These are phyloP conservation scores for Picochlorum costavermella DNA, from an alignment of 139 green algal species.

Conservation along the genomic window DNA sequence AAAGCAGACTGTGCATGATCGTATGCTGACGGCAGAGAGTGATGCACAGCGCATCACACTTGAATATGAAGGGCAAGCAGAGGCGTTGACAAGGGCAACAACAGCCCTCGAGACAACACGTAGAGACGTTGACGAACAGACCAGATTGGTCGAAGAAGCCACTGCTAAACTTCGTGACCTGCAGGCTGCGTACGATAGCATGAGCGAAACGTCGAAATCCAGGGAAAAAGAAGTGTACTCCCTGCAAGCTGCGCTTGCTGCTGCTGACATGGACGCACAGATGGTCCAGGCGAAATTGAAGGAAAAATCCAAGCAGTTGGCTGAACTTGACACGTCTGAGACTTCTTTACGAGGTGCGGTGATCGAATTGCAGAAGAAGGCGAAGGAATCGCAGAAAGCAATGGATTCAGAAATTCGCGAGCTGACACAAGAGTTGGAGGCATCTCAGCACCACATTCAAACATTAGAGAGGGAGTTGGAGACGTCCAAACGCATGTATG, in stretches of 20 bases:
- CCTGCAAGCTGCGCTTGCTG: background rate
- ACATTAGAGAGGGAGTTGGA: no score
- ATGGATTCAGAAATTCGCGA: background rate
- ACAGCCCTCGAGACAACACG: no score
- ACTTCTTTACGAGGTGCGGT: background rate
- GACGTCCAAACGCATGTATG: no score
- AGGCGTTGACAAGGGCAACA: no score
- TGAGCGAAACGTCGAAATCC: background rate
- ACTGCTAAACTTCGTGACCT: no score
- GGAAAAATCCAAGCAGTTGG: background rate
- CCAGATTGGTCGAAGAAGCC: no score
- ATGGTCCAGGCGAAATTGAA: background rate
- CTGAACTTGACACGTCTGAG: background rate
- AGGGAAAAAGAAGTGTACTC: background rate
- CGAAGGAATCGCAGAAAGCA: background rate
- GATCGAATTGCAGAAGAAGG: background rate
- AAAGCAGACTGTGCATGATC: constrained; percentile 11
- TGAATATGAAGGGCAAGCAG: constrained; percentile 6
- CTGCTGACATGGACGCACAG: background rate
- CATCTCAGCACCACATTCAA: no score
- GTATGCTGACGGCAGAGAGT: background rate
- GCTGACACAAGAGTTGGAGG: no score
- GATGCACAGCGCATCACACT: constrained; percentile 15
- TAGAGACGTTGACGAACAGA: no score
- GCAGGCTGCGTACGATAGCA: background rate